A percentile compares a stretch with the other conserved stretches of the same genome.
Evolutionary conservation across 1,284 basidiomycete genomes (phyloP).

Genomic region (Mycosarcoma maydis): DNA sequence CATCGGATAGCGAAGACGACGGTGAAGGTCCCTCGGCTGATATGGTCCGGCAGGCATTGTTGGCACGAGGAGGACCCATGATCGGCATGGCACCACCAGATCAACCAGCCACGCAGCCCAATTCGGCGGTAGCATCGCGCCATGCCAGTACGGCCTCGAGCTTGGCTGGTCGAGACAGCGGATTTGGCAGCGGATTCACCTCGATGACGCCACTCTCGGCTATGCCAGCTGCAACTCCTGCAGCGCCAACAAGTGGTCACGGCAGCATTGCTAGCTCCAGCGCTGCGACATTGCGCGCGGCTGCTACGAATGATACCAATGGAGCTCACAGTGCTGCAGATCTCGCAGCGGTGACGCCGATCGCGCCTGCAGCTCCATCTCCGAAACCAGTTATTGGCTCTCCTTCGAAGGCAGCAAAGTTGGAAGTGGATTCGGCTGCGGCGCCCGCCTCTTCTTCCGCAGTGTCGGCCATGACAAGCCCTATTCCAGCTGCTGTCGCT

Average conservation of each 20-base stretch:
- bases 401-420: constrained; percentile 4
- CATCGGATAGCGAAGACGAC: constrained; percentile 40
- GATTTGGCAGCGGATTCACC: constrained; percentile 25
- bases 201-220: constrained; percentile 20
- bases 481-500: constrained; percentile 2
- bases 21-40: constrained; percentile 36
- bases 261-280: constrained; percentile 40
- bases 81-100: constrained; percentile 36
- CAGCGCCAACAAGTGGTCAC: constrained; percentile 3
- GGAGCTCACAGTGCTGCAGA: constrained; percentile 1
- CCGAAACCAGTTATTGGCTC: constrained; percentile 5
- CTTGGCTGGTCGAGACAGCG: constrained; percentile 17
- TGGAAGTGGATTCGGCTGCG: constrained; percentile 19
- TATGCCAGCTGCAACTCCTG: constrained; percentile 3
- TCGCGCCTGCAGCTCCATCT: background rate
- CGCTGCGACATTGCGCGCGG: constrained; percentile 22
- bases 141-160: constrained; percentile 32
- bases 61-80: constrained; percentile 34
- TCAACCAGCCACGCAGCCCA: constrained; percentile 26
- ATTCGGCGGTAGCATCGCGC: constrained; percentile 26
- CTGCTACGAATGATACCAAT: background rate
- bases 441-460: constrained; percentile 24
- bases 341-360: constrained; percentile 1
- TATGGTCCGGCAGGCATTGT: constrained; percentile 37
- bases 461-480: constrained; percentile 14